phyloP scores from a whole-genome alignment of 225 moss, liverwort and hornwort genomes.

The Physcomitrellopsis africana region DNA sequence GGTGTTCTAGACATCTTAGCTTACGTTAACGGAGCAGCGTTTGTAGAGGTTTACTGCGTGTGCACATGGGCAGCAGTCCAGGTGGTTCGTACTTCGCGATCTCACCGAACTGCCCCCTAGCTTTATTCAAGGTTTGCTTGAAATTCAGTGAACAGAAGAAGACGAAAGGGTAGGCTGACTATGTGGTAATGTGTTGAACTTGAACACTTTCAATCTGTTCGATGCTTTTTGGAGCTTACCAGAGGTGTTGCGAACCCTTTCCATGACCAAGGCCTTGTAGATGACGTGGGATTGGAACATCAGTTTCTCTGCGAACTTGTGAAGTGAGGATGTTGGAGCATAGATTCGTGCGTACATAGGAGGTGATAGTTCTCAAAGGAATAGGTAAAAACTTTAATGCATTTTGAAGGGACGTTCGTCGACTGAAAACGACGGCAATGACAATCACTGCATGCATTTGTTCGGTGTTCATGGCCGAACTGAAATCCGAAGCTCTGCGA shows the following conservation, averaged over 20 bases:
- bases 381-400: background rate
- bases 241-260: no score
- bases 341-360: conserved; percentile 37
- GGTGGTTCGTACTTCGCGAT: conserved; percentile 34
- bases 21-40: conserved; percentile 27
- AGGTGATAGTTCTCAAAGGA: background rate
- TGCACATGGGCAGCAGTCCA: conserved; percentile 48
- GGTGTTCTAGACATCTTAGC: conserved; percentile 7
- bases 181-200: background rate
- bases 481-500: conserved; percentile 26
- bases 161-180: background rate
- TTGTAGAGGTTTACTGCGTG: conserved; percentile 27
- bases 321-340: background rate
- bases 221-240: no score
- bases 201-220: no score
- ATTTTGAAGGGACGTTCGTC: background rate
- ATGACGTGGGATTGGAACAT: no score
- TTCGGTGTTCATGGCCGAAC: conserved; percentile 15
- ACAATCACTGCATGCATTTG: background rate
- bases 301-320: background rate
- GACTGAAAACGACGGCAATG: no score
- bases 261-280: no score
- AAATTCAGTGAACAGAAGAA: conserved; percentile 10
- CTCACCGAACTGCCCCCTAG: background rate
- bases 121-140: conserved; percentile 21